These are phyloP conservation scores for Cardamine chenopodiifolia DNA, from an alignment of 345 rosid genomes.

Conservation along the genomic window DNA sequence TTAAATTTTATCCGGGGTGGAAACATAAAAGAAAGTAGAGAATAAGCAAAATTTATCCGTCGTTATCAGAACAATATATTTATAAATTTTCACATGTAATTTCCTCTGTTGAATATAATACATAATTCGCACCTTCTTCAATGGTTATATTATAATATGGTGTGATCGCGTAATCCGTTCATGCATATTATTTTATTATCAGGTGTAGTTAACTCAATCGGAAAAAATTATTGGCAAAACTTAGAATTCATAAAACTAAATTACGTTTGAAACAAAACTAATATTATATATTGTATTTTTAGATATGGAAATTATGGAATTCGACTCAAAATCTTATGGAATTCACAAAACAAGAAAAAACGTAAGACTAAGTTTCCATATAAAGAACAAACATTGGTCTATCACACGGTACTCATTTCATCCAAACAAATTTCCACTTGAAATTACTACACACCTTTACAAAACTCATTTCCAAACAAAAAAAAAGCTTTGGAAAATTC, in stretches of 20 bases:
- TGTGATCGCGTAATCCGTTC: background rate
- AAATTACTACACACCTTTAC: background rate
- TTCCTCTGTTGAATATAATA: no score
- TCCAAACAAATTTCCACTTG: background rate
- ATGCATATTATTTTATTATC: no score
- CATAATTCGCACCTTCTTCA: background rate
- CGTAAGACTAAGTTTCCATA: background rate
- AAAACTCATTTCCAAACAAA: background rate
- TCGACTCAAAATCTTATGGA: no score
- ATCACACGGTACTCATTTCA: background rate
- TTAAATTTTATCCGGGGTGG: background rate
- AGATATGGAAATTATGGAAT: no score
- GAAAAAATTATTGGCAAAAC: no score
- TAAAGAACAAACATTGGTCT: background rate
- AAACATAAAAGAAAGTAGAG: background rate
- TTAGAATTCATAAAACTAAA: no score
- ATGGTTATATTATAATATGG: slow-evolving; percentile 9
- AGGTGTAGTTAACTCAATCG: no score
- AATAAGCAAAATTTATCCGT: slow-evolving; percentile 55
- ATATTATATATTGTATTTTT: no score
- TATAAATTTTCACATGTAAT: no score
- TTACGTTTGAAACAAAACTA: no score
- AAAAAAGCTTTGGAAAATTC: background rate
- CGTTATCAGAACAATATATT: no score
- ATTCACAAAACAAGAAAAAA: no score